A percentile compares a stretch with the other conserved stretches of the same genome.
Conservation (phyloP, 805 yeast species). For the Metschnikowia hibisci region DNA sequence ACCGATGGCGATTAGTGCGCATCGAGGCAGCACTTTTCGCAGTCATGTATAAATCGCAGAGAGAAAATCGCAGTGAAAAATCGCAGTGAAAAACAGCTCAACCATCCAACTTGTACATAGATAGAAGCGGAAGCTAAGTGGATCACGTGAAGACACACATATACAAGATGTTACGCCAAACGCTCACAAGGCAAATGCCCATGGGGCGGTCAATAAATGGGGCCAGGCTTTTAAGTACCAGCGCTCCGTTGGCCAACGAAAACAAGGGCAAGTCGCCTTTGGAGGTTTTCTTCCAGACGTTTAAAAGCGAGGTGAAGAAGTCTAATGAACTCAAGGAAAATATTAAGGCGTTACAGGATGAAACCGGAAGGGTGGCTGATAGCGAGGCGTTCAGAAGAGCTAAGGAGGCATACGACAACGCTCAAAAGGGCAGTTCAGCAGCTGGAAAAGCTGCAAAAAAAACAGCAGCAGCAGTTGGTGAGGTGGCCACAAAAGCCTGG, state of each 20-base stretch:
- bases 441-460: constrained; percentile 71
- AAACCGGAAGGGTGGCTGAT: constrained; percentile 90
- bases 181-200: constrained; percentile 13
- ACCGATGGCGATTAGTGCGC: background rate
- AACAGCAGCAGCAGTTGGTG: constrained; percentile 93
- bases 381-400: constrained; percentile 92
- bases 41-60: background rate
- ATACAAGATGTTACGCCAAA: constrained; percentile 15
- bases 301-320: constrained; percentile 86
- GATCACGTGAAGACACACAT: background rate
- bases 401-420: constrained; percentile 83
- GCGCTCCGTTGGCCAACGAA: constrained; percentile 10
- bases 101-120: constrained; percentile 6
- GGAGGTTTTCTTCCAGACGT: constrained; percentile 90
- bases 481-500: constrained; percentile 90
- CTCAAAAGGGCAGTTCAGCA: constrained; percentile 68
- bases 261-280: constrained; percentile 58
- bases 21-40: constrained; percentile 3
- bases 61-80: constrained; percentile 3
- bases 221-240: constrained; percentile 11
- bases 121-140: constrained; percentile 1
- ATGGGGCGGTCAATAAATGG: constrained; percentile 2
- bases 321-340: constrained; percentile 85
- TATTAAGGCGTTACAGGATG: constrained; percentile 92
- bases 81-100: constrained; percentile 1